A percentile compares a stretch with the other conserved stretches of the same genome.
phyloP scores from a whole-genome alignment of 2,329 filamentous ascomycete genomes.

The Cladophialophora bantiana region DNA sequence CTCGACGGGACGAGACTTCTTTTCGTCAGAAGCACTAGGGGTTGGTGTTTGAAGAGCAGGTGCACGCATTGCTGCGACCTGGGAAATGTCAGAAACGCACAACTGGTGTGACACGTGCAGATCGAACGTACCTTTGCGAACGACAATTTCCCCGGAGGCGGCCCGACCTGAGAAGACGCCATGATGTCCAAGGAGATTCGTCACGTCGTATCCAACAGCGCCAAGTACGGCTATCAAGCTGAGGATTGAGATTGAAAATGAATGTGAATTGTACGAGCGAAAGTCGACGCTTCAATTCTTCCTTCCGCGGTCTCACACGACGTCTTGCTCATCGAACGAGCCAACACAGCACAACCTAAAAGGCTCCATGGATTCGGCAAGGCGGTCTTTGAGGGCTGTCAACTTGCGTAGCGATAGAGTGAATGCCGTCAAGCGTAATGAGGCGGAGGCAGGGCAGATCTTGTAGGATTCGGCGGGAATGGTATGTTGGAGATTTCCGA shows the following conservation, averaged over 20 bases:
- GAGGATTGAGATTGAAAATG: conserved; percentile 32
- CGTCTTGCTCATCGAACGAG: conserved; percentile 36
- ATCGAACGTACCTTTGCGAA: conserved; percentile 73
- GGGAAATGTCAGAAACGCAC: conserved; percentile 19
- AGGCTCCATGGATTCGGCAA: conserved; percentile 39
- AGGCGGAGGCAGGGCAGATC: background rate
- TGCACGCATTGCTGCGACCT: conserved; percentile 55
- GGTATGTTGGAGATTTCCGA: background rate
- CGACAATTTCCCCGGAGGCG: conserved; percentile 63
- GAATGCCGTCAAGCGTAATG: background rate
- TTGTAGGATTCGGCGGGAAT: background rate
- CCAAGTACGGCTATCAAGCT: conserved; percentile 33
- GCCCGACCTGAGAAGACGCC: conserved; percentile 41
- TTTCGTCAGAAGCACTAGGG: conserved; percentile 33
- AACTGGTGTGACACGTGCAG: conserved; percentile 37
- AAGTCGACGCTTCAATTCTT: conserved; percentile 25
- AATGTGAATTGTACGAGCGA: conserved; percentile 32
- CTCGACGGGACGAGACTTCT: conserved; percentile 33
- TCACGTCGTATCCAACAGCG: conserved; percentile 40
- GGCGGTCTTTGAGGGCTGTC: conserved; percentile 15
- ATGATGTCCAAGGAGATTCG: conserved; percentile 41
- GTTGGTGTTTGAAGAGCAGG: conserved; percentile 34
- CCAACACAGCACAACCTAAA: conserved; percentile 33
- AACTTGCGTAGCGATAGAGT: conserved; percentile 5
- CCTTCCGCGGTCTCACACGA: conserved; percentile 37